Evolutionary conservation across 139 green algal genomes (phyloP), one percentile per base, ranked within the genome.

Genomic region (Raphidocelis subcapitata): DNA sequence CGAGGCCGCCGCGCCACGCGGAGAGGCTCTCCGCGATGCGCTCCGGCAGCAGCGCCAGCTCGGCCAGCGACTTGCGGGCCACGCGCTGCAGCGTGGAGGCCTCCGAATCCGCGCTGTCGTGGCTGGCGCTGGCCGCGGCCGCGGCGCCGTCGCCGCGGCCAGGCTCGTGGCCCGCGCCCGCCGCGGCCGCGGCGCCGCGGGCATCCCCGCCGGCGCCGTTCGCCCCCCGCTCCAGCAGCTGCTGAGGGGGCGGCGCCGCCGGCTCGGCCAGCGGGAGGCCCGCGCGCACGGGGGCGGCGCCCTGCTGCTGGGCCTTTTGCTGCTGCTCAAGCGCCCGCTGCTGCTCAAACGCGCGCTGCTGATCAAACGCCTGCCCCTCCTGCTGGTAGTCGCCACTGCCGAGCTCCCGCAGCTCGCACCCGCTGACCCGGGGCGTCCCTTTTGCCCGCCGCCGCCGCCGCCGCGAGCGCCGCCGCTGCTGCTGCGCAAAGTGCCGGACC

Each of bases 401-500:
- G n/a, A 33, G 55, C 55, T 47, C 16, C 55, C 64, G 66, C 51
- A 57, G 67, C 67, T 41, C 35, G 51, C 33, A 31, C 41, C 32
- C 28, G 26, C 49, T 35, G 65, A 15, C 16, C 23, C 29, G 2
- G 2, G 29, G 3, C 2, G 12, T 37, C 41, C 41, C 41, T 12
- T 20, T 20, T 12, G 12, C 41, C 41, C 41, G 41, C 41, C 8
- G 41, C 41, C 12, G 8, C 41, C 12, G 41, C 41, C 41, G 41
- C 41, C 41, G 41, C 41, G 8, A 26, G 18, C 47, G 37, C 47
- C 26, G 2, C 47, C 49, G 21, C 65, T 62, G 65, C 65, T 72
- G 65, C 65, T 72, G 65, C 65, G 12, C 41, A 51, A 67, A 69
- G 33, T 76, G 70, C 24, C 68, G 32, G 31, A 76, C 57, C 70